These are phyloP conservation scores for Ophiostoma australiae DNA, from an alignment of 2,329 filamentous ascomycete species.

Conservation along the genomic window DNA sequence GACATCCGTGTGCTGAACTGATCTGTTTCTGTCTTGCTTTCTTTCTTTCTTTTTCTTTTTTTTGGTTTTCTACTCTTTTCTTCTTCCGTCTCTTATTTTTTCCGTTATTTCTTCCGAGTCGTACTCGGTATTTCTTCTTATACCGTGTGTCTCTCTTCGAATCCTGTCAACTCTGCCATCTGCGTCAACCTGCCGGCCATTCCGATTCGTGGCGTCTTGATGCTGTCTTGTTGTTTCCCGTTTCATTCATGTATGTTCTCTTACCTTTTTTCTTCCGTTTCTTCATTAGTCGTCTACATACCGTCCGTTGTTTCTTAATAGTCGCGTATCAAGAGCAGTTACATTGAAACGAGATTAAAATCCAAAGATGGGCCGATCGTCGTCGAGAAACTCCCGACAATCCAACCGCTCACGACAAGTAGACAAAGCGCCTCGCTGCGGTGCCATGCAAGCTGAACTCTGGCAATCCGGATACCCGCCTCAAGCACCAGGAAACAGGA, in stretches of 20 bases:
- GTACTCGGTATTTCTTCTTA: neutral
- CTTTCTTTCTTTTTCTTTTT: neutral
- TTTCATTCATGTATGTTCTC: neutral
- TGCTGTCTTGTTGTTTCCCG: neutral
- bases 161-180: neutral
- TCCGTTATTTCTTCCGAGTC: no score
- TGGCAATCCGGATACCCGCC: neutral
- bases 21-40: neutral
- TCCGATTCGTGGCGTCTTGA: neutral
- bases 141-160: neutral
- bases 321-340: no score
- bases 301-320: no score
- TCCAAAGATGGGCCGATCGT: no score
- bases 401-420: neutral
- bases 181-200: neutral
- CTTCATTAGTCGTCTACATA: no score
- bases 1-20: neutral
- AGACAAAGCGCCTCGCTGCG: neutral
- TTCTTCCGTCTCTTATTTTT: neutral
- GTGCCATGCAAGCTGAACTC: neutral
- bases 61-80: neutral
- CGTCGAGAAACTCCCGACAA: no score
- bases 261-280: no score
- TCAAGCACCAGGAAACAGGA: no score
- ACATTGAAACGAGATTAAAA: no score